phyloP scores from a whole-genome alignment of 345 rosid species.

The Euphorbia pulcherrima region DNA sequence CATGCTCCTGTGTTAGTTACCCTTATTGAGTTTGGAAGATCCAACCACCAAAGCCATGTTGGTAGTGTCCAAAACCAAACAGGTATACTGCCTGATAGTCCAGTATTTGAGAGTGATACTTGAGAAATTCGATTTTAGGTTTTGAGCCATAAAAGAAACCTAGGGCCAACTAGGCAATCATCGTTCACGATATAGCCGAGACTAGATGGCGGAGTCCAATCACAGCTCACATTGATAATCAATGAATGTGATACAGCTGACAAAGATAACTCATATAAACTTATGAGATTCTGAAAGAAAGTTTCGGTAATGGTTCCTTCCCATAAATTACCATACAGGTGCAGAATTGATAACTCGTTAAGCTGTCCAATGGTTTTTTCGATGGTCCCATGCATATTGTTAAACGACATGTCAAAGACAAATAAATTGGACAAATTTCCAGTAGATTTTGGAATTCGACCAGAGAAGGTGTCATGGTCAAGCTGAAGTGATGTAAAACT shows the following conservation, averaged over 20 bases:
- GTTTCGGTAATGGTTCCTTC: slow-evolving; percentile 16
- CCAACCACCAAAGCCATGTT: background rate
- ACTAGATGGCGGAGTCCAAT: slow-evolving; percentile 16
- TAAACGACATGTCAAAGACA: background rate
- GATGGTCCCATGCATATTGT: slow-evolving; percentile 17
- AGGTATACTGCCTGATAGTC: slow-evolving; percentile 6
- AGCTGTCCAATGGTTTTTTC: slow-evolving; percentile 15
- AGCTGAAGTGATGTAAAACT: slow-evolving; percentile 1
- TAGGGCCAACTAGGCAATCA: slow-evolving; percentile 4
- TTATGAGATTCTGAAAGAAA: slow-evolving; percentile 10
- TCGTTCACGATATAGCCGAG: background rate
- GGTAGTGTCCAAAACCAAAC: slow-evolving; percentile 18
- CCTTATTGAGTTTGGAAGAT: slow-evolving; percentile 1
- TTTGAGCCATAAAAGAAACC: slow-evolving; percentile 16
- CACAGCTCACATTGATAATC: background rate
- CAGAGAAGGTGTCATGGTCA: slow-evolving; percentile 2
- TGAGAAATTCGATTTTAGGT: slow-evolving; percentile 2
- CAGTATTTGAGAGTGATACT: slow-evolving; percentile 5
- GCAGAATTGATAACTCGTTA: background rate
- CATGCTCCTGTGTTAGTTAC: background rate
- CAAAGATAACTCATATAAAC: slow-evolving; percentile 1
- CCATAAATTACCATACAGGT: slow-evolving; percentile 16
- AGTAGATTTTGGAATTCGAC: slow-evolving; percentile 10
- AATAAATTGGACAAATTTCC: slow-evolving; percentile 12
- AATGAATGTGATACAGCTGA: background rate